Evolutionary conservation across 2,329 filamentous ascomycete species (phyloP), one percentile per base, ranked within the genome.

Genomic region (Talaromyces sp.): DNA sequence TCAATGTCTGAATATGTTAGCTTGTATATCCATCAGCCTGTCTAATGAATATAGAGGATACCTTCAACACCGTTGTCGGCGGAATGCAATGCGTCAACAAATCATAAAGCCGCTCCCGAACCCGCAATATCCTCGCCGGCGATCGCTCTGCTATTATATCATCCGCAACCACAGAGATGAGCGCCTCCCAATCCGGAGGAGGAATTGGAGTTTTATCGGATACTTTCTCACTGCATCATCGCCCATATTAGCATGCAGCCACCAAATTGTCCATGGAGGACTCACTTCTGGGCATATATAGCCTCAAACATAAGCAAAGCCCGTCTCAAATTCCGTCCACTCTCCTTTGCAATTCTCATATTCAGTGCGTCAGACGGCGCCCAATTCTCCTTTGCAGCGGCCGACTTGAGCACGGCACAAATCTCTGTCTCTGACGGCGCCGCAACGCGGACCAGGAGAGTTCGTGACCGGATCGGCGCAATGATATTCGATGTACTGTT

Each of bases 401-500:
- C 87, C 59, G 78, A 80, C 63, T 78, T 83, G 67, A 99, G 81
- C 33, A 92, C 94, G 45, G 84, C 82, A 70, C 89, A 92, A 66
- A 99, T 98, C 72, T 99, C 90, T 8, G 85, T 84, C 71, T 96
- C 90, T 0, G 88, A 92, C 8, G 95, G 95, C 22, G 95, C 94
- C 14, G 95, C 89, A 31, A 99, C 95, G 69, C 95, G 86, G 63
- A 99, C 92, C 59, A 99, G 84, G 76, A 99, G 82, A 62, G 93
- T 97, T 78, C 95, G 85, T 72, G 91, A 96, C 69, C 94, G 87
- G 75, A 99, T 99, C 0, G 95, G 95, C n/a, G 95, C 94, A 77
- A 99, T 99, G 72, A 99, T 99, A 74, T 98, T 98, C 68, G 93
- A 93, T 24, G 95, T 99, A 70, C 91, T 96, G 76, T 98, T 98